Evolutionary conservation across 352 stramenopile species (phyloP).

Genomic region (Thalassiosira mediterranea): DNA sequence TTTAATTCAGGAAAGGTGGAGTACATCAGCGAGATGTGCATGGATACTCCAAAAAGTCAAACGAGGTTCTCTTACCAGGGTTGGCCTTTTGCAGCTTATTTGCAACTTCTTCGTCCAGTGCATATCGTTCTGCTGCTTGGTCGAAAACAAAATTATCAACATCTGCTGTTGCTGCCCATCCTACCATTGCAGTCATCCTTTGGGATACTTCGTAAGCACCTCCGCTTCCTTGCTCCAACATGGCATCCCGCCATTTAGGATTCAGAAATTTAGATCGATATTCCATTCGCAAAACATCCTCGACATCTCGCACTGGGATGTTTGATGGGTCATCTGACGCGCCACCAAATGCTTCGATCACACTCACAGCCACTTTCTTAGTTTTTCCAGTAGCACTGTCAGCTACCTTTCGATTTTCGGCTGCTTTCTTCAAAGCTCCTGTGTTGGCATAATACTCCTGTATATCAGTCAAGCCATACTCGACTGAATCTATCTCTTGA

Average conservation of each 20-base stretch:
- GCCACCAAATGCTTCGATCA: constrained; percentile 80
- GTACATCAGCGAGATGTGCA: neutral
- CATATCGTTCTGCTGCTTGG: constrained; percentile 82
- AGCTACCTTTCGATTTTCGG: constrained; percentile 71
- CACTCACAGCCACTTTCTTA: constrained; percentile 75
- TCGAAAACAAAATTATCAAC: constrained; percentile 84
- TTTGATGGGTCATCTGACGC: constrained; percentile 47
- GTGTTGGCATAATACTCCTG: constrained; percentile 83
- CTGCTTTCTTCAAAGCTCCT: constrained; percentile 78
- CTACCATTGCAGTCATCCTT: constrained; percentile 83
- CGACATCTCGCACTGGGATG: constrained; percentile 76
- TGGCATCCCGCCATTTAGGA: constrained; percentile 84
- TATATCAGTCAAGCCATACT: constrained; percentile 85
- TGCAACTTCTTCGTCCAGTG: constrained; percentile 82
- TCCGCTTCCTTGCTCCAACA: constrained; percentile 81
- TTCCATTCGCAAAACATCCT: constrained; percentile 78
- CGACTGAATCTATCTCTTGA: constrained; percentile 84
- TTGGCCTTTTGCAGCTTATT: constrained; percentile 79
- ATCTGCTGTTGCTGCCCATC: constrained; percentile 79
- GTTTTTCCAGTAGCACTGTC: constrained; percentile 50
- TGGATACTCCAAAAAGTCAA: too few species aligned
- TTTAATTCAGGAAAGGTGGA: neutral
- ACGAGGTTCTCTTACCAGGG: too few species aligned
- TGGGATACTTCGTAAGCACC: constrained; percentile 84
- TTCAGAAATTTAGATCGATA: constrained; percentile 85